Evolutionary conservation across 768 basidiomycete species (phyloP).

Genomic region (Gymnopilus junonius): DNA sequence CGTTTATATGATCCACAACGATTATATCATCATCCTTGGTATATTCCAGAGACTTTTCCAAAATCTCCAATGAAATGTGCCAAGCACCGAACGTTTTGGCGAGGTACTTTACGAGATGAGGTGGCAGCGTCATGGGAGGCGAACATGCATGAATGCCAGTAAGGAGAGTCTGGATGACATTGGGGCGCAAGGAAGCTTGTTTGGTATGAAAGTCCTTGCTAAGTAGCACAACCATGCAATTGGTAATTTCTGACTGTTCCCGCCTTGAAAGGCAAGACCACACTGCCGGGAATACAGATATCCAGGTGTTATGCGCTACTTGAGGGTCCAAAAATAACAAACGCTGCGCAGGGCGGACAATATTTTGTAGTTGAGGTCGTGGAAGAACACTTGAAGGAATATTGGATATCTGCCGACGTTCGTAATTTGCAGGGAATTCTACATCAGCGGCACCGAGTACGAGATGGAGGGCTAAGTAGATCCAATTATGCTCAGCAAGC

Average conservation of each 20-base stretch:
- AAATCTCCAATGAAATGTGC: slow-evolving; percentile 87
- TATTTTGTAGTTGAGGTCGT: slow-evolving; percentile 50
- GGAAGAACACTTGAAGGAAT: slow-evolving; percentile 37
- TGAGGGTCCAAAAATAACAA: slow-evolving; percentile 81
- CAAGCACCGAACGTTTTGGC: slow-evolving; percentile 97
- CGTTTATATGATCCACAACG: slow-evolving; percentile 82
- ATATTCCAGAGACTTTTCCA: slow-evolving; percentile 78
- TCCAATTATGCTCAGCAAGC: slow-evolving; percentile 92
- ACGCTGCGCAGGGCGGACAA: slow-evolving; percentile 81
- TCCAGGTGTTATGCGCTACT: slow-evolving; percentile 83
- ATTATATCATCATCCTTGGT: slow-evolving; percentile 80
- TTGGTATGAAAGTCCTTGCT: slow-evolving; percentile 93
- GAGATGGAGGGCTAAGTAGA: slow-evolving; percentile 87
- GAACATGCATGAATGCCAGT: slow-evolving; percentile 83
- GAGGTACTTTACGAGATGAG: slow-evolving; percentile 94
- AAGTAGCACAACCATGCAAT: slow-evolving; percentile 87
- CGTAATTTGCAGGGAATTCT: slow-evolving; percentile 41
- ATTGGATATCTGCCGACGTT: slow-evolving; percentile 41
- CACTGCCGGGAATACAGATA: slow-evolving; percentile 81
- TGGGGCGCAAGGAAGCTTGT: slow-evolving; percentile 88
- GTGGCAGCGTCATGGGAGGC: slow-evolving; percentile 88
- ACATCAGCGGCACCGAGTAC: slow-evolving; percentile 68
- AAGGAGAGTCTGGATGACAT: slow-evolving; percentile 90
- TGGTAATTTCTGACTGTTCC: slow-evolving; percentile 88
- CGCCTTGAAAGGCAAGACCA: slow-evolving; percentile 87